phyloP scores from a whole-genome alignment of 371 early-diverging fungal species.

The Blakeslea trispora region DNA sequence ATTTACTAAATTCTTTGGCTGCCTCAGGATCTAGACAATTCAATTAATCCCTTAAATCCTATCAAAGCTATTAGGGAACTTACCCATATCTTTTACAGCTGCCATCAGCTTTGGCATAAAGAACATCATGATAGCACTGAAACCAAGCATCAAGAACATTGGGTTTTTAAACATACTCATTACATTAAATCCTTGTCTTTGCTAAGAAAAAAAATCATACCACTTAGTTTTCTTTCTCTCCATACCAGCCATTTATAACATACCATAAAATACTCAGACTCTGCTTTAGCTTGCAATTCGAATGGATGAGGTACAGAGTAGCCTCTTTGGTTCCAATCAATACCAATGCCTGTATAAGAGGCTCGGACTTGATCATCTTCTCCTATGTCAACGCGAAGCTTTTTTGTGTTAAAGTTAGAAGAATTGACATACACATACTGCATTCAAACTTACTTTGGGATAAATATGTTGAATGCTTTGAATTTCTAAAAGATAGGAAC shows the following conservation, averaged over 20 bases:
- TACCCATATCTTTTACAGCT: conserved; percentile 36
- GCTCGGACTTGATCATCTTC: conserved; percentile 32
- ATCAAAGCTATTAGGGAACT: not conserved
- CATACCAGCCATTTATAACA: not conserved
- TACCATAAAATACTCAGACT: conserved; percentile 53
- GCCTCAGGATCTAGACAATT: conserved; percentile 39
- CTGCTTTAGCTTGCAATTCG: conserved; percentile 42
- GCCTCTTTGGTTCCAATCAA: conserved; percentile 43
- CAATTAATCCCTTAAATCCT: not conserved
- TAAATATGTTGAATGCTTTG: conserved; percentile 47
- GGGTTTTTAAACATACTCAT: conserved; percentile 52
- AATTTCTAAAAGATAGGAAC: conserved; percentile 50
- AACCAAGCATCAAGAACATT: conserved; percentile 54
- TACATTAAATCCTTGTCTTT: conserved; percentile 47
- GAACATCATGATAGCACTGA: conserved; percentile 47
- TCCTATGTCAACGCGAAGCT: conserved; percentile 49
- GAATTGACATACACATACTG: not conserved
- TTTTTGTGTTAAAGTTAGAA: not conserved
- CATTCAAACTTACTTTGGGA: conserved; percentile 33
- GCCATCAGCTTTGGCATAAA: conserved; percentile 54
- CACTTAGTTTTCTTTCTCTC: conserved; percentile 1
- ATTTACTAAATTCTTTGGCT: conserved; percentile 37
- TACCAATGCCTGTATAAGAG: conserved; percentile 39
- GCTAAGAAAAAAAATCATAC: conserved; percentile 20
- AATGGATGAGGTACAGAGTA: conserved; percentile 40